A percentile compares a stretch with the other conserved stretches of the same genome.
These are phyloP conservation scores for Dothiorella sarmentorum DNA, from an alignment of 2,329 filamentous ascomycete genomes.

Conservation along the genomic window DNA sequence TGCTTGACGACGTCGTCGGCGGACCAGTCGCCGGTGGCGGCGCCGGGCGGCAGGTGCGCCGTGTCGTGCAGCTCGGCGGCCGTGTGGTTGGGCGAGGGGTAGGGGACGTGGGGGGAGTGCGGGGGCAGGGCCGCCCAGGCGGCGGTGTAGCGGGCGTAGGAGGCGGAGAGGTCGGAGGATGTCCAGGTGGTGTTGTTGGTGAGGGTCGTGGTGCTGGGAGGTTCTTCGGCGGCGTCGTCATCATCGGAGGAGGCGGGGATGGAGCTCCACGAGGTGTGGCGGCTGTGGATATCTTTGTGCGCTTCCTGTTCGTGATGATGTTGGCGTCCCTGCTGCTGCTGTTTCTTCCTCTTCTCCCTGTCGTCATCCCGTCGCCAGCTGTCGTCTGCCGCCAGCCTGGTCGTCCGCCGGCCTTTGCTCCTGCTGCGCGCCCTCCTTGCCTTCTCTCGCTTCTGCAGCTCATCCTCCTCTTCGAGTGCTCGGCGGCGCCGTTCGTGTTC, in stretches of 20 bases:
- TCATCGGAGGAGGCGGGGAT: neutral
- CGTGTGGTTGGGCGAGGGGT: neutral
- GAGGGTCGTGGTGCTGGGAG: neutral
- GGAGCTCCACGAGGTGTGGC: neutral
- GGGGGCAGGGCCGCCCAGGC: neutral
- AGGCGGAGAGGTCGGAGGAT: neutral
- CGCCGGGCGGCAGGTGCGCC: neutral
- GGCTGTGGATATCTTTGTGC: too few relatives aligned
- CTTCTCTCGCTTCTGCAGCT: neutral
- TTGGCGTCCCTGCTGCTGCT: neutral
- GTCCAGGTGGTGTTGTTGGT: neutral
- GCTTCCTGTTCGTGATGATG: too few relatives aligned
- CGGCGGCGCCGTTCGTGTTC: neutral
- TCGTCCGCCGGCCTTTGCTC: neutral
- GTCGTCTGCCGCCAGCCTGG: neutral
- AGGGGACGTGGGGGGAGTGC: neutral
- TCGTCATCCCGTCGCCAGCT: neutral
- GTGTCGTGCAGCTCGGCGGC: neutral
- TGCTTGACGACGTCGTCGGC: conserved; percentile 12
- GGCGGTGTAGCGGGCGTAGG: conserved; percentile 3
- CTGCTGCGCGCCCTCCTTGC: neutral
- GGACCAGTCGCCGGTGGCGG: neutral
- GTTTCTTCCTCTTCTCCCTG: neutral
- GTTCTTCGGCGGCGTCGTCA: neutral
- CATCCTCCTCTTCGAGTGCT: neutral